Conservation (phyloP, 495 filamentous ascomycete genomes). For the Elasticomyces elasticus region DNA sequence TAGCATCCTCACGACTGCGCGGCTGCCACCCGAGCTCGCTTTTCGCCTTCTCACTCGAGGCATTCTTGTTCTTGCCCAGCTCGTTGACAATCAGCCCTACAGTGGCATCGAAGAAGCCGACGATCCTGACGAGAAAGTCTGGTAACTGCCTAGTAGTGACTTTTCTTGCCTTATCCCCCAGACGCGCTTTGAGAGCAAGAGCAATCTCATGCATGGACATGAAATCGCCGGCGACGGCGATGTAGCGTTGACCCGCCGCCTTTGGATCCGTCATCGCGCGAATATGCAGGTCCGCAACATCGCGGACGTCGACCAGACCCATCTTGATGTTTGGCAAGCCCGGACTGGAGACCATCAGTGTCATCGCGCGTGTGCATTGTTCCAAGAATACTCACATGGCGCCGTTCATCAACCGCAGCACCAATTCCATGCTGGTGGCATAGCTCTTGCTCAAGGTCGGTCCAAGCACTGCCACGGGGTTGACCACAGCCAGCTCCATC, state of each 20-base stretch:
- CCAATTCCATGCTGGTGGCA: slow-evolving; percentile 8
- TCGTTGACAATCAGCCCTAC: slow-evolving; percentile 14
- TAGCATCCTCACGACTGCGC: slow-evolving; percentile 13
- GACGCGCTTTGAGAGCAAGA: slow-evolving; percentile 4
- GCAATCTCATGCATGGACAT: slow-evolving; percentile 14
- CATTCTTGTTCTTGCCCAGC: slow-evolving; percentile 11
- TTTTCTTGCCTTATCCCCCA: slow-evolving; percentile 17
- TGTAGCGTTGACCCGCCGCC: slow-evolving; percentile 16
- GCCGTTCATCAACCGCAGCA: slow-evolving; percentile 15
- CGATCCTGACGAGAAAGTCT: slow-evolving; percentile 10
- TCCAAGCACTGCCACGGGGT: slow-evolving; percentile 16
- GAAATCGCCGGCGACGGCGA: slow-evolving; percentile 4
- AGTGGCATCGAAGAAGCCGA: slow-evolving; percentile 8
- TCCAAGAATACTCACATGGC: background rate
- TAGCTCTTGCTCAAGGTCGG: slow-evolving; percentile 15
- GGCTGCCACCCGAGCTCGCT: slow-evolving; percentile 16
- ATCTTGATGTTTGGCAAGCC: slow-evolving; percentile 11
- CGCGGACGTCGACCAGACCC: slow-evolving; percentile 18
- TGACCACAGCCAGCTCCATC: slow-evolving; percentile 18
- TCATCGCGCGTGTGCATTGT: background rate
- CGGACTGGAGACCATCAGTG: too few species aligned
- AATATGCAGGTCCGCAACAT: slow-evolving; percentile 20
- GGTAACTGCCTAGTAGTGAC: slow-evolving; percentile 14
- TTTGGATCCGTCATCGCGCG: slow-evolving; percentile 17
- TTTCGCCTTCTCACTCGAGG: slow-evolving; percentile 15